These are phyloP conservation scores for Cladosporium sp. DNA, from an alignment of 2,329 filamentous ascomycete genomes.

Conservation along the genomic window DNA sequence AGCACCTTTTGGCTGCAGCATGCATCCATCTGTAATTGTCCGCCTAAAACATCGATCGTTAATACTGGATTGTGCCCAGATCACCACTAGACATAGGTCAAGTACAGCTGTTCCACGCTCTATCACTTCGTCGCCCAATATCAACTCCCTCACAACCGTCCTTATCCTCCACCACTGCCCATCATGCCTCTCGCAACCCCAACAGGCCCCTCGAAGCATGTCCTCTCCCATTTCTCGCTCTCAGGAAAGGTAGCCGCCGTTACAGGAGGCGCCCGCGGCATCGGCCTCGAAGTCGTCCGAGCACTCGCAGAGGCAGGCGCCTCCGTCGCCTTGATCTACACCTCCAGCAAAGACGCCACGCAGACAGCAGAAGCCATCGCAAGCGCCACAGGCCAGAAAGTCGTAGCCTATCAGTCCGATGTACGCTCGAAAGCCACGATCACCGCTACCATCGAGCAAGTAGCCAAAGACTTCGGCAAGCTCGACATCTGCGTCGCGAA, in stretches of 20 bases:
- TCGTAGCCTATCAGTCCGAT: slow-evolving; percentile 50
- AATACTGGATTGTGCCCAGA: no score
- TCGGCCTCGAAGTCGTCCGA: slow-evolving; percentile 37
- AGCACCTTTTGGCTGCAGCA: slow-evolving; percentile 4
- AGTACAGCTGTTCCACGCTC: neutral
- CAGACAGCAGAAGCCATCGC: slow-evolving; percentile 35
- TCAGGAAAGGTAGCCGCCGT: slow-evolving; percentile 39
- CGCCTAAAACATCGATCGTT: no score
- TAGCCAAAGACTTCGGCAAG: slow-evolving; percentile 66
- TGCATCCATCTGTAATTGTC: neutral
- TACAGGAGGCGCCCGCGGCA: slow-evolving; percentile 38
- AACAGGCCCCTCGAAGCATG: slow-evolving; percentile 18
- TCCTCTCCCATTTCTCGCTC: slow-evolving; percentile 35
- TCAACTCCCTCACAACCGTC: neutral
- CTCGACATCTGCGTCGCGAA: slow-evolving; percentile 81
- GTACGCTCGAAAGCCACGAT: slow-evolving; percentile 45
- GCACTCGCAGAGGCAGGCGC: slow-evolving; percentile 42
- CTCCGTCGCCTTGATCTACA: slow-evolving; percentile 49
- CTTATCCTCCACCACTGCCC: neutral
- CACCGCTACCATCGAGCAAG: slow-evolving; percentile 43
- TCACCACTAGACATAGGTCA: neutral
- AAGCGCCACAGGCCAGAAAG: slow-evolving; percentile 36
- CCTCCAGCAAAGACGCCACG: slow-evolving; percentile 38
- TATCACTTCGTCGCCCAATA: neutral
- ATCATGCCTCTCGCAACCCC: slow-evolving; percentile 30